Base-by-base conservation (phyloP, 352 stramenopile species). In the Phytophthora agathidicida region DNA sequence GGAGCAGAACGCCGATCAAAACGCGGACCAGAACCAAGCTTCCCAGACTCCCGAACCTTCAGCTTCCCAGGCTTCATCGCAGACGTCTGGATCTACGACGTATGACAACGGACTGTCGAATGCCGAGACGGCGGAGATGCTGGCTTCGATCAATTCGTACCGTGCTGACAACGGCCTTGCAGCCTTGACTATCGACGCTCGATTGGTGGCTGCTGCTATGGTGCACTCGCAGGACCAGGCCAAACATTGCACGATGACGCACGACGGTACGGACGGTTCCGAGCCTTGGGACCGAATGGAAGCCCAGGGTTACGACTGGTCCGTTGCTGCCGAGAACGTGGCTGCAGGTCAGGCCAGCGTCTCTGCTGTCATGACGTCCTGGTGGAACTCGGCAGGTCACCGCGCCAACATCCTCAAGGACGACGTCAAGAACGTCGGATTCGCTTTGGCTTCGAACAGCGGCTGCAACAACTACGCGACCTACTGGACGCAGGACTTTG, bases 401-500 rank as follows among this genome's bases (percentile, higher is more conserved):
- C 43, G 60, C 2, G 57, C 58, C n/a, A 86, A 86, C 56, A 83
- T 86, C 36, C 58, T 86, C n/a, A 81, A 76, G 30, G 30, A 60
- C 52, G 65, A 73, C n/a, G 65, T 78, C 20, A 19, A 26, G 32
- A 62, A 73, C 23, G 66, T 75, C 13, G 69, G 69, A 6, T 78
- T 75, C 14, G 69, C 69, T 9, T 31, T 70, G 31, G 37, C 26
- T 19, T 53, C 35, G 28, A 75, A 65, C 62, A 64, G 38, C 5
- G 60, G n/a, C 22, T 77, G 68, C 58, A 66, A 43, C 22, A 58
- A 66, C n/a, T 82, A 73, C 53, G 62, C 58, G 20, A 67, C 56
- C n/a, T 88, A 80, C 63, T 88, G 77, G 77, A 85, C 73, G 13
- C 77, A 88, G 68, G 66, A 80, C 58, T 88, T 88, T 39, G 73